Base-by-base conservation (phyloP, 140 eudicot species). In the Artemisia princeps region DNA sequence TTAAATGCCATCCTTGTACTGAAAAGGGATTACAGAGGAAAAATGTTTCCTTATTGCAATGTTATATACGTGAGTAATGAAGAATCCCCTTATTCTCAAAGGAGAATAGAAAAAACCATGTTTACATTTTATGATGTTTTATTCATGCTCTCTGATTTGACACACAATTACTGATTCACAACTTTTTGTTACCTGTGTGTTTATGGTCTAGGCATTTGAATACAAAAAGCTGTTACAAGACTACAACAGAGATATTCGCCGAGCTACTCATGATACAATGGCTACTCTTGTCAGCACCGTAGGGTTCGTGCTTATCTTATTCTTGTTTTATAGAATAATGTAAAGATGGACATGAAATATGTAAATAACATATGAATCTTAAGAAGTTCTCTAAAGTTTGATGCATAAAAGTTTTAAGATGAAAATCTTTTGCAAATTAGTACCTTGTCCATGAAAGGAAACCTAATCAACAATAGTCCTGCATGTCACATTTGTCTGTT, bases 261-360 rank as follows among this genome's bases (percentile, higher is more conserved):
- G 95, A 69, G 95, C 96, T 60, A 88, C 98, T 64, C 96, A 92
- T 77, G 96, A 80, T 9, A 92, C 98, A 64, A 85, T 92, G 98
- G 74, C 94, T 64, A 74, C 45, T 74, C 84, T 92, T 26, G 96
- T 88, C 72, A 70, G 59, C 81, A 68, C 72, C 54, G 76, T 82
- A n/a, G 95, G 98, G 98, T 92, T 77, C 54, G 96, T 49, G 42
- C 55, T 67, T 75, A 50, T 70, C 78, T 76, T 53, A 40, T 23
- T 1, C 24, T 59, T 68, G 11, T 82, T 37, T n/a, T 11, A 54
- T 48, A 45, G 54, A 70, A 57, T 19, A 19, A 20, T 69, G 54
- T 42, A 20, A 3, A 30, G 23, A 46, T 69, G 49, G 49, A 33
- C 28, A 23, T 68, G 65, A 10, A 68, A 63, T 30, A 70, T 46